A percentile compares a stretch with the other conserved stretches of the same genome.
These are phyloP conservation scores for Alternaria ventricosa DNA, from an alignment of 2,329 filamentous ascomycete species.

Conservation along the genomic window DNA sequence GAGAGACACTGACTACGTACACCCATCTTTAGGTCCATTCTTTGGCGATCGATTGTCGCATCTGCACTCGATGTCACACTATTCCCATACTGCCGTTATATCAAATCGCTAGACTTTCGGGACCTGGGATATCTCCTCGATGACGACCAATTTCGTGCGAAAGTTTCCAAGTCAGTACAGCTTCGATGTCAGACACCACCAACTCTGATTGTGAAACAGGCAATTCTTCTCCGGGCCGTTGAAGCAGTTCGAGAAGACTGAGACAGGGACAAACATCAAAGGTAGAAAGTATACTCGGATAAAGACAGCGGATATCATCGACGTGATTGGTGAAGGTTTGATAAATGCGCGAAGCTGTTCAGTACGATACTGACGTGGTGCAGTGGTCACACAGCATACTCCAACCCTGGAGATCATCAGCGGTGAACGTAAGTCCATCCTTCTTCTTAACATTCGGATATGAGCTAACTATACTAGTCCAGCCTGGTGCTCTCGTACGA, in stretches of 20 bases:
- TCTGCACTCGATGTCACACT: slow-evolving; percentile 68
- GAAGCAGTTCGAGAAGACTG: slow-evolving; percentile 49
- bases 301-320: slow-evolving; percentile 52
- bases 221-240: slow-evolving; percentile 61
- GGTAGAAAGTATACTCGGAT: slow-evolving; percentile 44
- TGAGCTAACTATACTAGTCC: slow-evolving; percentile 47
- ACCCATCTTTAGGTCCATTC: slow-evolving; percentile 50
- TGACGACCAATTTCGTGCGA: slow-evolving; percentile 64
- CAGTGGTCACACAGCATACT: slow-evolving; percentile 56
- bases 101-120: slow-evolving; percentile 68
- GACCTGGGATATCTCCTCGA: slow-evolving; percentile 66
- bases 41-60: slow-evolving; percentile 73
- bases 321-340: slow-evolving; percentile 58
- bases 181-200: not conserved
- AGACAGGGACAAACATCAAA: slow-evolving; percentile 28
- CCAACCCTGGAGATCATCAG: slow-evolving; percentile 66
- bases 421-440: slow-evolving; percentile 53
- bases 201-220: slow-evolving; percentile 34
- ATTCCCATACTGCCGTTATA: slow-evolving; percentile 73
- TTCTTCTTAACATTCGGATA: not conserved
- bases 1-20: not conserved
- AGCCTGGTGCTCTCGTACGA: slow-evolving; percentile 59
- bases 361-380: slow-evolving; percentile 15
- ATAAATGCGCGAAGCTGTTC: not conserved
- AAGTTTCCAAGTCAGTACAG: slow-evolving; percentile 60